Base-by-base conservation (phyloP, 2,329 filamentous ascomycete species). In the Ascosphaera acerosa region DNA sequence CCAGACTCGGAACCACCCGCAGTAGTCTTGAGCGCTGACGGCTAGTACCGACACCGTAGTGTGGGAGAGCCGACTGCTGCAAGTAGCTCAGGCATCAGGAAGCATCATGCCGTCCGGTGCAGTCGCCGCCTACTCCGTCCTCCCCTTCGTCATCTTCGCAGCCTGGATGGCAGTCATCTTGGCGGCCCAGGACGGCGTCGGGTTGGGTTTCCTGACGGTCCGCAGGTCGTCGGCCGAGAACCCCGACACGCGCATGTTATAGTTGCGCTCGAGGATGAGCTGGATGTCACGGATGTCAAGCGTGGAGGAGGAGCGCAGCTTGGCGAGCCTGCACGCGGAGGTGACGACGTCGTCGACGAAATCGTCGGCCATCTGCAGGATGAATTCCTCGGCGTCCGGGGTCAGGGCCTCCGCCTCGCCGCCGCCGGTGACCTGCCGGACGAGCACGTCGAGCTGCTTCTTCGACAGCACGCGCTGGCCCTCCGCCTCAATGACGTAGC, bases 101-200 rank as follows among this genome's bases (percentile, higher is more conserved):
- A n/a, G n/a, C n/a, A n/a, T n/a, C n/a, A n/a, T n/a, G n/a, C n/a
- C n/a, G n/a, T n/a, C n/a, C n/a, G n/a, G 12, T 12, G 15, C 15
- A 34, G 22, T 2, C 2, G n/a, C 16, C 28, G 18, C 10, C 40
- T 42, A 54, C 36, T 57, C 54, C 18, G 45, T 40, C 32, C 51
- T 53, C 2, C 54, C 54, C 36, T 57, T 53, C 3, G 54, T 57
- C 15, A 57, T 81, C 59, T 94, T 94, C 29, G 81, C 80, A 2
- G 82, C 84, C 54, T 91, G 81, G 10, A 97, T 75, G 15, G 87
- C 84, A 44, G 81, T 84, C 74, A 97, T 89, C 62, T 97, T 97
- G 41, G 76, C 74, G 37, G 87, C 84, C 81, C 87, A 97, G 15
- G 70, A 76, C 10, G 74, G 59, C 14, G 80, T 72, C 2, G 87